These are phyloP conservation scores for Moesziomyces aphidis DNA, from an alignment of 1,284 basidiomycete genomes.

Conservation along the genomic window DNA sequence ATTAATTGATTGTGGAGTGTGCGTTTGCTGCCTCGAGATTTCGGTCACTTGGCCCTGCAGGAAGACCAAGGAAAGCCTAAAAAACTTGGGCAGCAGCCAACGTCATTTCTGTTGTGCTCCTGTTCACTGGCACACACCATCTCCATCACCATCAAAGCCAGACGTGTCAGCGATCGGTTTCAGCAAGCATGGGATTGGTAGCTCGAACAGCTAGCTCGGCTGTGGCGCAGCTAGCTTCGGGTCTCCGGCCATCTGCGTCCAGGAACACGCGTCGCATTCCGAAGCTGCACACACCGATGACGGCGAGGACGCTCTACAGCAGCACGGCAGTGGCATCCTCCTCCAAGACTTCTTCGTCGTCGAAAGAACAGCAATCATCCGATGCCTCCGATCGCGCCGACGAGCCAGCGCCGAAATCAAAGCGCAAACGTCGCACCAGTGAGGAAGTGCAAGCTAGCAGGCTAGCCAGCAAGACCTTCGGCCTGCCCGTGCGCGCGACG, in stretches of 20 bases:
- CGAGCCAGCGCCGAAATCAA: constrained; percentile 4
- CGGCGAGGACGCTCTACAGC: constrained; percentile 15
- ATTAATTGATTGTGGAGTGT: constrained; percentile 17
- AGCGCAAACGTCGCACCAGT: constrained; percentile 17
- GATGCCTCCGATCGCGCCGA: not conserved
- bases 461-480: constrained; percentile 19
- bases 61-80: constrained; percentile 3
- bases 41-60: not conserved
- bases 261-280: not conserved
- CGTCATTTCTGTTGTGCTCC: not conserved
- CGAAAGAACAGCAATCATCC: not conserved
- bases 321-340: constrained; percentile 1
- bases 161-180: not conserved
- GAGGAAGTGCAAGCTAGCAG: constrained; percentile 20
- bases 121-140: not conserved
- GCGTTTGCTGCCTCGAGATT: not conserved
- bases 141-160: too few relatives aligned
- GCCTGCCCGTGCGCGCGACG: constrained; percentile 15
- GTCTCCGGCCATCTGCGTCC: constrained; percentile 3
- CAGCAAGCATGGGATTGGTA: constrained; percentile 5
- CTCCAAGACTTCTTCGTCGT: not conserved
- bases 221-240: not conserved
- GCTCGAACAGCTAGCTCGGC: constrained; percentile 1
- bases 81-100: not conserved
- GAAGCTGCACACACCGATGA: not conserved